A percentile compares a stretch with the other conserved stretches of the same genome.
Conservation (phyloP, 1,284 basidiomycete species). For the Sphaerobolus stellatus region DNA sequence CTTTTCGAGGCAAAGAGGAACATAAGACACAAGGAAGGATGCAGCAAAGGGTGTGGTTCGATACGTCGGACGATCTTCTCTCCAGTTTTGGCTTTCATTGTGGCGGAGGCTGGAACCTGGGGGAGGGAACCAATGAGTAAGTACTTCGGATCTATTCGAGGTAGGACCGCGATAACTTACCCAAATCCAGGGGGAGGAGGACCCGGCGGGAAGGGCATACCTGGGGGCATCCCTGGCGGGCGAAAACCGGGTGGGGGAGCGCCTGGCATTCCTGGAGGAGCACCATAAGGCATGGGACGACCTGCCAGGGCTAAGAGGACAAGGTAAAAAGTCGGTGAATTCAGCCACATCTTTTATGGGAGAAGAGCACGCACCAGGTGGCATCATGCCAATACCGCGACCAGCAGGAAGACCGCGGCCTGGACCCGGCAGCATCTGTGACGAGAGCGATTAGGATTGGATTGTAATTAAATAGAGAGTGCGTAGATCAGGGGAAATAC, state of each 20-base stretch:
- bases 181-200: conserved; percentile 82
- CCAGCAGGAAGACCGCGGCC: conserved; percentile 95
- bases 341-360: background rate
- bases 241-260: conserved; percentile 71
- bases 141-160: background rate
- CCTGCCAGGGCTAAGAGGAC: conserved; percentile 71
- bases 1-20: too few relatives aligned
- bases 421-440: conserved; percentile 86
- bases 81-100: conserved; percentile 23
- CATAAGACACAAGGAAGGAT: background rate
- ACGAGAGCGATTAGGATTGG: conserved; percentile 3
- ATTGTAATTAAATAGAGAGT: conserved; percentile 20
- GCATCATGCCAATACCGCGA: conserved; percentile 95
- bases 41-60: too few relatives aligned
- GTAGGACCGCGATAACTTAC: conserved; percentile 44
- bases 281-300: conserved; percentile 78
- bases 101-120: conserved; percentile 41
- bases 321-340: conserved; percentile 24
- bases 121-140: conserved; percentile 5
- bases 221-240: conserved; percentile 73
- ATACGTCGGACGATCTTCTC: too few relatives aligned
- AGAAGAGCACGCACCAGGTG: conserved; percentile 65
- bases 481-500: conserved; percentile 28
- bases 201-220: conserved; percentile 59
- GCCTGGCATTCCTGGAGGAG: conserved; percentile 72